A percentile compares a stretch with the other conserved stretches of the same genome.
Evolutionary conservation across 805 yeast species (phyloP).

Genomic region (Suhomyces sp.): DNA sequence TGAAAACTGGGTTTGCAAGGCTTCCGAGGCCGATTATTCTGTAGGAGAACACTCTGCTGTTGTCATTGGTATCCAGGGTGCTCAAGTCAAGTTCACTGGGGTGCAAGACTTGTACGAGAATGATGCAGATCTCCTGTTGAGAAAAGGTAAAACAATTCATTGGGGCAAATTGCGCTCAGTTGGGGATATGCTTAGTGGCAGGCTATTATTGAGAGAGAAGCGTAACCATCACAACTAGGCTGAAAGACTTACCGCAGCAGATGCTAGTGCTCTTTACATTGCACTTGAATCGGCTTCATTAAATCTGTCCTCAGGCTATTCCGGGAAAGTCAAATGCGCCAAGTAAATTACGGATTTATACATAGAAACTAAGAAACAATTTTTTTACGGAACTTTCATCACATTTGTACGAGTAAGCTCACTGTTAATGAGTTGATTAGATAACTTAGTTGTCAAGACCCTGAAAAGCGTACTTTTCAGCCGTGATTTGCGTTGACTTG

Average conservation of each 20-base stretch:
- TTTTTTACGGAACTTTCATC: neutral
- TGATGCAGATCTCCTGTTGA: slow-evolving; percentile 56
- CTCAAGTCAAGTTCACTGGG: slow-evolving; percentile 56
- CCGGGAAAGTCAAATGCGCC: neutral
- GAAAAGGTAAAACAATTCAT: slow-evolving; percentile 68
- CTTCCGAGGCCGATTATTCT: neutral
- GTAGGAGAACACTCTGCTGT: slow-evolving; percentile 36
- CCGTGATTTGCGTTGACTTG: neutral
- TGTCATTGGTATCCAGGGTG: slow-evolving; percentile 71
- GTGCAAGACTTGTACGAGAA: slow-evolving; percentile 55
- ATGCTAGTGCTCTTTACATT: neutral
- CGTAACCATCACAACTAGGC: neutral
- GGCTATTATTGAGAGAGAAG: slow-evolving; percentile 40
- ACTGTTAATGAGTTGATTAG: no score
- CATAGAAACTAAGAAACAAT: neutral
- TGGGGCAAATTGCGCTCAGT: slow-evolving; percentile 62
- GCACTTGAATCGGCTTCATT: neutral
- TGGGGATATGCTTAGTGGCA: slow-evolving; percentile 71
- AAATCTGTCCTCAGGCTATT: neutral
- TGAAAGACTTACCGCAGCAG: neutral
- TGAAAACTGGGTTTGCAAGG: slow-evolving; percentile 36
- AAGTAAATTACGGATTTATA: neutral
- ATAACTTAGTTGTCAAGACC: neutral
- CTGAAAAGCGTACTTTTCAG: neutral
- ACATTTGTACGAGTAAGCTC: neutral